Evolutionary conservation across 306 rosid genomes (phyloP).

Genomic region (Gleditsia sinensis): DNA sequence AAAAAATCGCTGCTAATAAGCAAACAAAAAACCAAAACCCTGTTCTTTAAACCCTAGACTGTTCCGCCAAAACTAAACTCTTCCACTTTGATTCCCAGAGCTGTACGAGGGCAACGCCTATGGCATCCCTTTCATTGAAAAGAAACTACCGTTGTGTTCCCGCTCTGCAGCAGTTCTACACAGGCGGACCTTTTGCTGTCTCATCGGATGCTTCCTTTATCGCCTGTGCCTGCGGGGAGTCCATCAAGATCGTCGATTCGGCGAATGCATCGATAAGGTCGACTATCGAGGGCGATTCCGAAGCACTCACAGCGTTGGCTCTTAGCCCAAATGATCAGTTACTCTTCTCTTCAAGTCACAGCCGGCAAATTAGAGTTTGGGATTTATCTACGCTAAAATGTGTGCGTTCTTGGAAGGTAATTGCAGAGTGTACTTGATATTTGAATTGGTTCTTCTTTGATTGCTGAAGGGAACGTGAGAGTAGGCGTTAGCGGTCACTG

Average conservation of each 20-base stretch:
- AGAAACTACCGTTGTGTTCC: constrained; percentile 70
- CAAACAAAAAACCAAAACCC: no score
- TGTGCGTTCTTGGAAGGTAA: constrained; percentile 93
- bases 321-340: constrained; percentile 70
- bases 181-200: constrained; percentile 79
- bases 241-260: constrained; percentile 78
- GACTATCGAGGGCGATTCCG: constrained; percentile 74
- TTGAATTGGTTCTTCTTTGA: not conserved
- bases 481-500: no score
- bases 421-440: not conserved
- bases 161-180: constrained; percentile 78
- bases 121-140: constrained; percentile 65
- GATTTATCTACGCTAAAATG: constrained; percentile 76
- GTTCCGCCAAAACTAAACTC: no score
- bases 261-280: constrained; percentile 67
- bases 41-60: no score
- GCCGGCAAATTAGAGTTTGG: constrained; percentile 88
- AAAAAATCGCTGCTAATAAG: no score
- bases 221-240: constrained; percentile 73
- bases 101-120: not conserved
- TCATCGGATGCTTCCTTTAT: constrained; percentile 82
- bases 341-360: constrained; percentile 78
- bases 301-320: constrained; percentile 67
- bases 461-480: not conserved
- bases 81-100: not conserved